Conservation (phyloP, 2,329 filamentous ascomycete genomes). For the Trichoderma sp. region DNA sequence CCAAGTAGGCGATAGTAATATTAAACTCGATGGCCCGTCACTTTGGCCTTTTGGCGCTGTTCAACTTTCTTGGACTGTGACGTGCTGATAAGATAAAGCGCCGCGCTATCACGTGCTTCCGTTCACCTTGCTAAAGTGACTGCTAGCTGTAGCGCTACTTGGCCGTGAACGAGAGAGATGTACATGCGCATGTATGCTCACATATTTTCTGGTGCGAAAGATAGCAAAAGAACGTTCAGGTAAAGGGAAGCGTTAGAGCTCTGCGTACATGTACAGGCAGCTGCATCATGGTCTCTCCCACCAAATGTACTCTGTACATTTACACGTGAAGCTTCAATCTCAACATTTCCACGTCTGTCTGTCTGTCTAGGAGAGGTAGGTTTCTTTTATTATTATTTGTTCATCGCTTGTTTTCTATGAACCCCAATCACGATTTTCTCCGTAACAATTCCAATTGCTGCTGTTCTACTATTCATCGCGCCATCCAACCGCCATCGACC, state of each 20-base stretch:
- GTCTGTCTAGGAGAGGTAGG: background rate
- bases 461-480: background rate
- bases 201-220: background rate
- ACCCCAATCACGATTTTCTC: fast-evolving
- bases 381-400: background rate
- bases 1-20: background rate
- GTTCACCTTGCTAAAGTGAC: background rate
- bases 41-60: background rate
- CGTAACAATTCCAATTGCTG: background rate
- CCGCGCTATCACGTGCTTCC: background rate
- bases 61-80: background rate
- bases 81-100: background rate
- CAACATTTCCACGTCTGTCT: background rate
- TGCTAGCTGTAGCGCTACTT: background rate
- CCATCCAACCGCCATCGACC: background rate
- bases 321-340: background rate
- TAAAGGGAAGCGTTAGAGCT: background rate
- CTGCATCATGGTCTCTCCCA: background rate
- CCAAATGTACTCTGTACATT: background rate
- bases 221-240: background rate
- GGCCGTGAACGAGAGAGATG: background rate
- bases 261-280: background rate
- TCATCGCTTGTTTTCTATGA: background rate
- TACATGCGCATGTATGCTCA: background rate
- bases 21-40: background rate